These are phyloP conservation scores for Ganoderma leucocontextum DNA, from an alignment of 1,284 basidiomycete species.

Conservation along the genomic window DNA sequence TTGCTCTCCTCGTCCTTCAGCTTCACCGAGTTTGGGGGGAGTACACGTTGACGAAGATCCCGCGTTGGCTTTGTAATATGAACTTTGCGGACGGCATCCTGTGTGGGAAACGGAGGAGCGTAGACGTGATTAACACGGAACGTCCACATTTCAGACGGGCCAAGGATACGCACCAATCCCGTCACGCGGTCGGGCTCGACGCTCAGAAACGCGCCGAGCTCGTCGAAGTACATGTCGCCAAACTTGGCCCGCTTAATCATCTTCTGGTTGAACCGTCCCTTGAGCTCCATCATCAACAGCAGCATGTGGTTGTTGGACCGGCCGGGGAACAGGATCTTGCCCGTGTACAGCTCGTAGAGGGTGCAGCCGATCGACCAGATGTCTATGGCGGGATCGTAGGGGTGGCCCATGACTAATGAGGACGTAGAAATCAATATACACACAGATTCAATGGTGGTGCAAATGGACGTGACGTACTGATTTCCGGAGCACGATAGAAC, in stretches of 20 bases:
- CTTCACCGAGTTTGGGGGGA: slow-evolving; percentile 81
- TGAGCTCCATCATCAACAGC: slow-evolving; percentile 95
- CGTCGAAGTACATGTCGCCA: slow-evolving; percentile 93
- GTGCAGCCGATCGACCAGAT: slow-evolving; percentile 99
- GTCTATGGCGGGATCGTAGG: slow-evolving; percentile 94
- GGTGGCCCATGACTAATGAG: slow-evolving; percentile 85
- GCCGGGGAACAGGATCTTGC: slow-evolving; percentile 98
- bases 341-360: slow-evolving; percentile 97
- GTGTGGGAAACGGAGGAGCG: slow-evolving; percentile 30
- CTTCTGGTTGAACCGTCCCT: slow-evolving; percentile 92
- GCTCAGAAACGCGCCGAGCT: slow-evolving; percentile 83
- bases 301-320: slow-evolving; percentile 99
- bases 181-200: slow-evolving; percentile 87
- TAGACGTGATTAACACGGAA: background rate
- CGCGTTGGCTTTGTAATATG: slow-evolving; percentile 86
- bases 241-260: slow-evolving; percentile 96
- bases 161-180: slow-evolving; percentile 68
- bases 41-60: slow-evolving; percentile 84
- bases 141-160: background rate
- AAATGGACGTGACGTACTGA: slow-evolving; percentile 71
- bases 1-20: slow-evolving; percentile 91
- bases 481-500: slow-evolving; percentile 99
- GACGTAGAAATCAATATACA: slow-evolving; percentile 16
- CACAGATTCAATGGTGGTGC: background rate
- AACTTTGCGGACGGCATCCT: slow-evolving; percentile 86